phyloP scores from a whole-genome alignment of 768 basidiomycete genomes.

The Tremella fuciformis region DNA sequence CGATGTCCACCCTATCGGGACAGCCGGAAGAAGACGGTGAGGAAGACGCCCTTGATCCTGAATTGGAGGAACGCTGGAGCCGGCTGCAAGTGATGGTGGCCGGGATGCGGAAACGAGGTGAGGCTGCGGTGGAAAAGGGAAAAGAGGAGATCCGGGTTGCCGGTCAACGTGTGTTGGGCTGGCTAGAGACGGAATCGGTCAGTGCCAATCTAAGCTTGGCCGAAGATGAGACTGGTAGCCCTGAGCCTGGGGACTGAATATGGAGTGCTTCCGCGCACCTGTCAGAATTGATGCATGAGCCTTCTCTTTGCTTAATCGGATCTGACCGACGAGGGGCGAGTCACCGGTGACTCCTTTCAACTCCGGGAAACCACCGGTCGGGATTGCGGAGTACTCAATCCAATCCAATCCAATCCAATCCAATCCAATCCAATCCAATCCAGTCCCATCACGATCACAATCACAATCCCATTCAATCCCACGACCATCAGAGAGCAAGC shows the following conservation, averaged over 20 bases:
- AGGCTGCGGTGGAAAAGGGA: constrained; percentile 22
- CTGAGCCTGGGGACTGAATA: neutral
- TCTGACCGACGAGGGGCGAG: too few relatives aligned
- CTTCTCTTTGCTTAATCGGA: too few relatives aligned
- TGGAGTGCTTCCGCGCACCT: too few relatives aligned
- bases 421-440: too few relatives aligned
- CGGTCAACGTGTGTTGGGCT: constrained; percentile 18
- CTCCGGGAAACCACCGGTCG: too few relatives aligned
- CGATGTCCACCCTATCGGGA: constrained; percentile 12
- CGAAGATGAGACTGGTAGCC: neutral
- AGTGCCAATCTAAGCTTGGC: neutral
- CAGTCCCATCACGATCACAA: too few relatives aligned
- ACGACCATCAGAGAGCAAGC: too few relatives aligned
- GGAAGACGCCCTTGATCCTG: constrained; percentile 24
- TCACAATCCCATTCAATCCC: too few relatives aligned
- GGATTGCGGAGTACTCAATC: too few relatives aligned
- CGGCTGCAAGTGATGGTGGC: constrained; percentile 26
- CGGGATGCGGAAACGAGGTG: constrained; percentile 29
- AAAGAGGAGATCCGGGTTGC: constrained; percentile 15
- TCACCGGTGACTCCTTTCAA: too few relatives aligned
- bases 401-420: too few relatives aligned
- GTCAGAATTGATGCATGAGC: too few relatives aligned
- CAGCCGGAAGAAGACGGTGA: constrained; percentile 6
- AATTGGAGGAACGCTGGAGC: constrained; percentile 37
- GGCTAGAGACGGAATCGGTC: neutral